These are phyloP conservation scores for Crinitomyces ghanaensis DNA, from an alignment of 805 yeast genomes.

Conservation along the genomic window DNA sequence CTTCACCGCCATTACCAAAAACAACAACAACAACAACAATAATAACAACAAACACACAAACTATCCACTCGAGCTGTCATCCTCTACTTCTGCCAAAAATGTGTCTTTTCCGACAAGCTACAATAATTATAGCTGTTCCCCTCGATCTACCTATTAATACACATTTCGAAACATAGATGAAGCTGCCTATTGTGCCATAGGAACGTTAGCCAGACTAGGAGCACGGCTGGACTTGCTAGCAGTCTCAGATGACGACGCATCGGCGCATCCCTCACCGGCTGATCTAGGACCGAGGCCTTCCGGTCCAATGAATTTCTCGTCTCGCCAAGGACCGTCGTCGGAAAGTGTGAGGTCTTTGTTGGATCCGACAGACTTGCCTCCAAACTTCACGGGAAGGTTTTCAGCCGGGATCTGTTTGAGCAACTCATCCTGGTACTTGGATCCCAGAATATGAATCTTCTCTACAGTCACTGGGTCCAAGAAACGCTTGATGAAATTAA, in stretches of 20 bases:
- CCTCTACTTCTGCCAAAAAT: too few species aligned
- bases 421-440: conserved; percentile 67
- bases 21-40: too few species aligned
- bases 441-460: conserved; percentile 80
- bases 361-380: conserved; percentile 59
- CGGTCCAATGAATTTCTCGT: conserved; percentile 75
- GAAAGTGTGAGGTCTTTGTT: conserved; percentile 71
- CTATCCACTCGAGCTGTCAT: too few species aligned
- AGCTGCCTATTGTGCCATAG: conserved; percentile 2
- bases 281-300: conserved; percentile 79
- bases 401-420: conserved; percentile 87
- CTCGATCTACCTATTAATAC: too few species aligned
- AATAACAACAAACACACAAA: too few species aligned
- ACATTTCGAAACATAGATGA: neutral
- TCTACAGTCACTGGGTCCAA: conserved; percentile 96
- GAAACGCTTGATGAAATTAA: conserved; percentile 82
- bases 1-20: too few species aligned
- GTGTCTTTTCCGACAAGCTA: too few species aligned
- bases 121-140: too few species aligned
- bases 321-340: conserved; percentile 98
- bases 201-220: conserved; percentile 1
- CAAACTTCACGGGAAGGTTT: conserved; percentile 84
- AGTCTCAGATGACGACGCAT: conserved; percentile 1
- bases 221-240: neutral
- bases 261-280: neutral